Conservation (phyloP, 192 early-diverging fungal species). For the Entomortierella parvispora region DNA sequence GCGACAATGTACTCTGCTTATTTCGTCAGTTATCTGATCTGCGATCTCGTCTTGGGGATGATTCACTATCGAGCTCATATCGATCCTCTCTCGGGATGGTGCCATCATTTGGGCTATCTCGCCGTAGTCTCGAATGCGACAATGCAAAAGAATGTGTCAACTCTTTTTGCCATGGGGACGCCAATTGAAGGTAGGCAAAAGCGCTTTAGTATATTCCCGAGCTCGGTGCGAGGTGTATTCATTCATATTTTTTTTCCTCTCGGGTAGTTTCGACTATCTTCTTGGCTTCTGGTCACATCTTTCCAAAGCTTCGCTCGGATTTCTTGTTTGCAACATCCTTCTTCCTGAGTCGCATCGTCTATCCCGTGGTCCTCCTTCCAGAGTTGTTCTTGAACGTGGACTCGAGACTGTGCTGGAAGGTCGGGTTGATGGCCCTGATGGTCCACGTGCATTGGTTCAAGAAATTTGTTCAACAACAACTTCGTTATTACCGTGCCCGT, state of each 20-base stretch:
- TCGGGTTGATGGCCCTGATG: constrained; percentile 19
- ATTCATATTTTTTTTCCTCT: not conserved
- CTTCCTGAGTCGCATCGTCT: constrained; percentile 28
- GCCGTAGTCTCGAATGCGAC: constrained; percentile 26
- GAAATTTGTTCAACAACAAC: constrained; percentile 43
- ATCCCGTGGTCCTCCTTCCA: constrained; percentile 30
- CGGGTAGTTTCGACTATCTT: constrained; percentile 42
- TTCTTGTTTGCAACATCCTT: constrained; percentile 32
- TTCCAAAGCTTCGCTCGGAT: constrained; percentile 33
- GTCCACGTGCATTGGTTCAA: constrained; percentile 45
- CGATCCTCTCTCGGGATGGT: constrained; percentile 46
- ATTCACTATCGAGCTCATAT: constrained; percentile 28
- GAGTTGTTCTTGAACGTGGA: constrained; percentile 43
- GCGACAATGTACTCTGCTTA: constrained; percentile 40
- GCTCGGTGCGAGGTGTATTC: too few relatives aligned
- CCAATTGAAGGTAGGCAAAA: constrained; percentile 51
- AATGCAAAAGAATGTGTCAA: constrained; percentile 22
- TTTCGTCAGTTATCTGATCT: constrained; percentile 45
- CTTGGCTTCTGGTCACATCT: constrained; percentile 40
- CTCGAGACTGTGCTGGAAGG: constrained; percentile 41
- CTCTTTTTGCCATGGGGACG: constrained; percentile 36
- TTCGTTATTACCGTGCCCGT: constrained; percentile 23
- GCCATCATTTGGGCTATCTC: constrained; percentile 36
- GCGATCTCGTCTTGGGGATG: constrained; percentile 32
- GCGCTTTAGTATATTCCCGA: too few relatives aligned